Evolutionary conservation across 345 rosid genomes (phyloP).

Genomic region (Clarkia xantiana): DNA sequence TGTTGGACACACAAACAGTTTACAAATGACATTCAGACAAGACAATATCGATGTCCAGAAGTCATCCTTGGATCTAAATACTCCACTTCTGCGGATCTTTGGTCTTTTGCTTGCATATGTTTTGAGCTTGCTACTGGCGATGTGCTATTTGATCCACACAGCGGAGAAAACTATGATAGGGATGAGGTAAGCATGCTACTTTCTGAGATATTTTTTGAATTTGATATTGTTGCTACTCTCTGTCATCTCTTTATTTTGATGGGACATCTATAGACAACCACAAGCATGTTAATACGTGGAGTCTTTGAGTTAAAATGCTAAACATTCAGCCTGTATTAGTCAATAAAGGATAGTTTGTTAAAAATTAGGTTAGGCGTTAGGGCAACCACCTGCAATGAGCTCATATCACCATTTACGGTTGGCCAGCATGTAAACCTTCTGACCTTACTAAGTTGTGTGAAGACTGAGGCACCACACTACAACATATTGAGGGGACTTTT

Average conservation of each 20-base stretch:
- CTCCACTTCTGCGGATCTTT: conserved; percentile 62
- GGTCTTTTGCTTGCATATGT: conserved; percentile 74
- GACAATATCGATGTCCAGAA: conserved; percentile 68
- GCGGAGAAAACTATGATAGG: conserved; percentile 56
- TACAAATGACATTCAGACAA: conserved; percentile 62
- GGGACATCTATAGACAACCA: too few relatives aligned
- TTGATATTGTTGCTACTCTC: background rate
- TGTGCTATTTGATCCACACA: conserved; percentile 65
- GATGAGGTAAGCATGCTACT: conserved; percentile 40
- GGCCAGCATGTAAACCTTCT: too few relatives aligned
- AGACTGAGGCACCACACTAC: too few relatives aligned
- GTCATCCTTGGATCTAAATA: conserved; percentile 67
- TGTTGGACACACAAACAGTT: conserved; percentile 78
- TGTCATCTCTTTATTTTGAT: background rate
- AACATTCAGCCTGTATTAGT: too few relatives aligned
- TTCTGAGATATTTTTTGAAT: conserved; percentile 3
- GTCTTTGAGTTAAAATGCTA: too few relatives aligned
- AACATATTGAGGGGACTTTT: too few relatives aligned
- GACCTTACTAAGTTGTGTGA: too few relatives aligned
- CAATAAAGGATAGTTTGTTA: too few relatives aligned
- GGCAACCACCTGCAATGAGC: too few relatives aligned
- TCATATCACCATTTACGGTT: too few relatives aligned
- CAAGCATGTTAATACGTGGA: too few relatives aligned
- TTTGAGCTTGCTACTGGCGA: conserved; percentile 75
- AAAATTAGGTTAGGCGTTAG: too few relatives aligned